A percentile compares a stretch with the other conserved stretches of the same genome.
Conservation (phyloP, 2,329 filamentous ascomycete genomes). For the Phialophora tarda region DNA sequence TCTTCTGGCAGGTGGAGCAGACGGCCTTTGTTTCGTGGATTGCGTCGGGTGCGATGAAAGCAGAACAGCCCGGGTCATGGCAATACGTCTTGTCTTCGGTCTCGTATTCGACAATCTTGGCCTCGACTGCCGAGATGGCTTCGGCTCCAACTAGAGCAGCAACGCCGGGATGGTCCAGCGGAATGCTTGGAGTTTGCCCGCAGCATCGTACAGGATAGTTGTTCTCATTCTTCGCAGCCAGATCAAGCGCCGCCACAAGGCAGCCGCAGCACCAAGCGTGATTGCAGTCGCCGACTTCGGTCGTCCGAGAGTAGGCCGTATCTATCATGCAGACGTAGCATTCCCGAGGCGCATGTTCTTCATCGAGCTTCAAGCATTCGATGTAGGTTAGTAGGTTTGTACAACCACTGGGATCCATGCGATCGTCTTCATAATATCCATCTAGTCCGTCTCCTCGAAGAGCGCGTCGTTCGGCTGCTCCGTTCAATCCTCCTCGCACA, state of each 20-base stretch:
- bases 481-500: neutral
- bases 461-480: neutral
- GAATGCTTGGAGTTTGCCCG: conserved; percentile 3
- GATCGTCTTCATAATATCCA: conserved; percentile 23
- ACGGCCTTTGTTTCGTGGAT: conserved; percentile 46
- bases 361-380: conserved; percentile 12
- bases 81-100: conserved; percentile 61
- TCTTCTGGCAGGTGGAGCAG: conserved; percentile 52
- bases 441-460: conserved; percentile 8
- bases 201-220: conserved; percentile 30
- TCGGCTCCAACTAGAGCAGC: conserved; percentile 8
- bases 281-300: conserved; percentile 13
- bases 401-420: conserved; percentile 10
- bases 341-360: conserved; percentile 9
- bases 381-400: conserved; percentile 20
- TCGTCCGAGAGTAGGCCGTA: neutral
- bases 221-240: conserved; percentile 23
- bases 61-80: conserved; percentile 50
- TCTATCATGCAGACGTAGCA: conserved; percentile 21
- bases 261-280: conserved; percentile 32
- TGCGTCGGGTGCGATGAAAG: conserved; percentile 51
- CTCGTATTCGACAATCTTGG: conserved; percentile 57
- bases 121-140: conserved; percentile 43
- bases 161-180: conserved; percentile 9
- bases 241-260: conserved; percentile 13